phyloP scores from a whole-genome alignment of 148 eudicot genomes.

The Fallopia convolvulus region DNA sequence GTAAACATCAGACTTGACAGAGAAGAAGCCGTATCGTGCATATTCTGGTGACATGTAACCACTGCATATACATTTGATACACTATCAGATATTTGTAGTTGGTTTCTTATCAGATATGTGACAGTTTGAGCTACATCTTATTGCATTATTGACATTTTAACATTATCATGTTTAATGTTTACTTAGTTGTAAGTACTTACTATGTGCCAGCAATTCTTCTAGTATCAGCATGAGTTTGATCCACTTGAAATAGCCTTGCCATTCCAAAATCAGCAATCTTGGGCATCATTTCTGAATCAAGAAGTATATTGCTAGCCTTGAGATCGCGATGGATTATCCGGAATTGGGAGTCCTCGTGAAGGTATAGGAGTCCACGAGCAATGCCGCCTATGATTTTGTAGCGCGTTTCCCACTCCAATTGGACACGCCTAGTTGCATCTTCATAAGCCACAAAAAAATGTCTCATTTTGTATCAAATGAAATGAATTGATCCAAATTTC shows the following conservation, averaged over 20 bases:
- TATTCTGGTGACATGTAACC: constrained; percentile 43
- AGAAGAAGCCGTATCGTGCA: constrained; percentile 29
- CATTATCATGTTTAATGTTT: not conserved
- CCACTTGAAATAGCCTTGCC: constrained; percentile 23
- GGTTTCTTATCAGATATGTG: too few species aligned
- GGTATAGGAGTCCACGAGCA: constrained; percentile 57
- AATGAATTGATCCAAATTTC: not conserved
- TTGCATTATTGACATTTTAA: too few species aligned
- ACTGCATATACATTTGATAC: constrained; percentile 11
- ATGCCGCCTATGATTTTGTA: constrained; percentile 3
- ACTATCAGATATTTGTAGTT: too few species aligned
- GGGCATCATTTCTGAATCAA: constrained; percentile 22
- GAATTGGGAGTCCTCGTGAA: constrained; percentile 51
- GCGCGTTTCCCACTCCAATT: not conserved
- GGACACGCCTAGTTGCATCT: not conserved
- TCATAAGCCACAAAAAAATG: not conserved
- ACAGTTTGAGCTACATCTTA: too few species aligned
- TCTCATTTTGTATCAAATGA: not conserved
- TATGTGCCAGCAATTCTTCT: constrained; percentile 27
- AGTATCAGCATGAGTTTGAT: constrained; percentile 18
- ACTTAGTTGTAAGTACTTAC: constrained; percentile 14
- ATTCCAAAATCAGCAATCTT: constrained; percentile 35
- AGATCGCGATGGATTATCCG: constrained; percentile 20
- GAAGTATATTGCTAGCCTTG: constrained; percentile 25
- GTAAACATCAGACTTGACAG: constrained; percentile 41